Conservation (phyloP, 2,329 filamentous ascomycete species). For the Claviceps paspali region DNA sequence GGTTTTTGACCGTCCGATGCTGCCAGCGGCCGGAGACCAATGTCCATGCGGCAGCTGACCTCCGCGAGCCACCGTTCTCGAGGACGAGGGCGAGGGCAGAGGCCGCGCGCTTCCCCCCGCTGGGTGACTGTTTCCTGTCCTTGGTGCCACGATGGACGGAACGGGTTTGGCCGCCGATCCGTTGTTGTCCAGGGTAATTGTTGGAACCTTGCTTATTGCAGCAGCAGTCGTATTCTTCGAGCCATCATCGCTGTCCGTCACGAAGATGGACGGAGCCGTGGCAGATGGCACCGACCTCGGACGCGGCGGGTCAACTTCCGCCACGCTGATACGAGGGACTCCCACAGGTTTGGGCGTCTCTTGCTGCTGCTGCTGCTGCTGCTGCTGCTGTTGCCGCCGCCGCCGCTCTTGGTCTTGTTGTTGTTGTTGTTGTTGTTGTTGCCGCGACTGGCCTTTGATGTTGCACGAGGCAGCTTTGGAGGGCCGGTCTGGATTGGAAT, state of each 20-base stretch:
- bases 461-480: conserved; percentile 11
- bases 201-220: conserved; percentile 31
- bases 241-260: conserved; percentile 15
- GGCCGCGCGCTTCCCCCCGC: conserved; percentile 12
- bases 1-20: conserved; percentile 41
- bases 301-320: conserved; percentile 27
- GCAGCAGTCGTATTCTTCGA: conserved; percentile 18
- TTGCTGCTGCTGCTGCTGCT: conserved; percentile 7
- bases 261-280: conserved; percentile 21
- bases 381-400: too few species aligned
- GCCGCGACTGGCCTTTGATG: conserved; percentile 6
- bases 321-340: conserved; percentile 40
- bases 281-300: conserved; percentile 14
- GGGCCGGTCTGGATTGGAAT: conserved; percentile 39
- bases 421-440: too few species aligned
- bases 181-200: conserved; percentile 29
- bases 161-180: conserved; percentile 20
- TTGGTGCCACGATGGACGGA: conserved; percentile 32
- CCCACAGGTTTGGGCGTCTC: conserved; percentile 20
- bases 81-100: conserved; percentile 31
- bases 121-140: conserved; percentile 29
- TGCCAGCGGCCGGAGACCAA: conserved; percentile 40
- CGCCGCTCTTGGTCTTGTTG: too few species aligned
- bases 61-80: conserved; percentile 17
- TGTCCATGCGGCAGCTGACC: conserved; percentile 33